Evolutionary conservation across 1,139 yeast genomes (phyloP), one percentile per base, ranked within the genome.

Genomic region (Geotrichum carabidarum): DNA sequence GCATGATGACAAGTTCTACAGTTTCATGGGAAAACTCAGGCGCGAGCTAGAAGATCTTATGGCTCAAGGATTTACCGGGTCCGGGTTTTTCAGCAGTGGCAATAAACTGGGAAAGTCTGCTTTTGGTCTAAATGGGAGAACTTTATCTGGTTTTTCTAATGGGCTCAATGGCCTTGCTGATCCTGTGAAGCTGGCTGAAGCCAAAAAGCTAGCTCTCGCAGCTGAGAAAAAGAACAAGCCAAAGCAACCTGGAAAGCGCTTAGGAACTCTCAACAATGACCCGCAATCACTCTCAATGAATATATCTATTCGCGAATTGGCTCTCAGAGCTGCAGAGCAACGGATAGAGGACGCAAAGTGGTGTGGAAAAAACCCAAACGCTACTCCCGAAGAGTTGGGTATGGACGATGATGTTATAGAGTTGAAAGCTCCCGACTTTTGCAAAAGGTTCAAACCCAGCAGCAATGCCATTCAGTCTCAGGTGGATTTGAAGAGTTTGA

Each of bases 1-100:
- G 0, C 99, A 93, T 66, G 86, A 93, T 70, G 79, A 74, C 17
- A 72, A 71, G 58, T 93, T 93, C 66, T 88, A 88, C 65, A 73
- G 73, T 52, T 78, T 78, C 54, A 68, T 89, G 62, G 91, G 86
- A 54, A 81, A 79, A 57, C 73, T 87, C 53, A 79, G 78, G 58
- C 73, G 71, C 1, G 79, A 86, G 58, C 84, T 79, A 65, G 82
- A 83, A 64, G 76, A 75, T 22, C 68, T 83, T 37, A 80, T 80
- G 64, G 72, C 74, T 34, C 65, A 69, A 2, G 77, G 83, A 45
- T 71, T 70, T 50, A 63, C 65, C 0, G 71, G 75, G 4, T 77
- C 73, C 42, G 73, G 76, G 57, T 63, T 74, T 68, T 60, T 71
- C 62, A 74, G 88, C 67, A 75, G 75, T 43, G 90, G 86, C 50